A percentile compares a stretch with the other conserved stretches of the same genome.
These are phyloP conservation scores for Malassezia slooffiae DNA, from an alignment of 1,284 basidiomycete genomes.

Conservation along the genomic window DNA sequence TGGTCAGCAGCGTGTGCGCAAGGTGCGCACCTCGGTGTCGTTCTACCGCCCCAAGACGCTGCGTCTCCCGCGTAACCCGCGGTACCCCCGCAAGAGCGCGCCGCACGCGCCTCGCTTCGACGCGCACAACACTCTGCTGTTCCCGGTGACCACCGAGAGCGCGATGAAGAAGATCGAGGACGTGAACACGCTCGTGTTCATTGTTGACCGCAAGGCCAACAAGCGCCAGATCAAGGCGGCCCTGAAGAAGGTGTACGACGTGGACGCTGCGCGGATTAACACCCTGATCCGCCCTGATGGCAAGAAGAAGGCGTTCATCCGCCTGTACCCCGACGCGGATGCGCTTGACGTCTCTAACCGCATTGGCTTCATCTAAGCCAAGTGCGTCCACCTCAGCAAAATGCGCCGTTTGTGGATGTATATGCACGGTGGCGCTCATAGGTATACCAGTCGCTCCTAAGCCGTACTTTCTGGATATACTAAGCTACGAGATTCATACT, in stretches of 20 bases:
- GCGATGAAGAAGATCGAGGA: conserved; percentile 87
- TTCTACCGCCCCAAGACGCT: conserved; percentile 98
- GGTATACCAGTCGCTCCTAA: conserved; percentile 12
- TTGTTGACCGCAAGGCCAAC: conserved; percentile 88
- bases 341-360: conserved; percentile 98
- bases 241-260: conserved; percentile 97
- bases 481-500: too few relatives aligned
- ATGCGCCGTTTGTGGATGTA: conserved; percentile 13
- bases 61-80: conserved; percentile 68
- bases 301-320: conserved; percentile 98
- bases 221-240: conserved; percentile 94
- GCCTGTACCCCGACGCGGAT: conserved; percentile 87
- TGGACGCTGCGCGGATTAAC: conserved; percentile 90
- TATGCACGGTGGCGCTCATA: too few relatives aligned
- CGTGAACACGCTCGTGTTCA: conserved; percentile 97
- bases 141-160: conserved; percentile 55
- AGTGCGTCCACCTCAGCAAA: too few relatives aligned
- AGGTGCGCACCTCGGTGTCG: conserved; percentile 72
- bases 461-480: too few relatives aligned
- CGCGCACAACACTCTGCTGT: conserved; percentile 85
- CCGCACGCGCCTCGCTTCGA: conserved; percentile 95
- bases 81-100: conserved; percentile 87
- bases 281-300: conserved; percentile 97
- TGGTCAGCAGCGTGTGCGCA: conserved; percentile 61
- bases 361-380: conserved; percentile 54